Evolutionary conservation across 208 protist species (phyloP).

Genomic region (Crithidia acanthocephali): DNA sequence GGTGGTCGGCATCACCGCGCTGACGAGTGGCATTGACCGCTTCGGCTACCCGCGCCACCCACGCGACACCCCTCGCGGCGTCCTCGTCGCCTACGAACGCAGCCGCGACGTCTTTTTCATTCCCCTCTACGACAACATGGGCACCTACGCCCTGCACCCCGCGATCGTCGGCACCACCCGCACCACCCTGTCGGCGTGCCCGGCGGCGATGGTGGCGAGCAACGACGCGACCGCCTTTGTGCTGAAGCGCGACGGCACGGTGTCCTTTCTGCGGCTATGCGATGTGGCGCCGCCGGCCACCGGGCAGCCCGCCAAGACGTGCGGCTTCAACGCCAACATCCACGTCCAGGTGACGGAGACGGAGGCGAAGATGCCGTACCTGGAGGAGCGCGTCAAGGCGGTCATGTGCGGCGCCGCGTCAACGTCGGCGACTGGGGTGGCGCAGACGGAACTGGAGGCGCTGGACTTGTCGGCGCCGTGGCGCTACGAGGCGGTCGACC

Average conservation of each 20-base stretch:
- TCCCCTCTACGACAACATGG: conserved; percentile 48
- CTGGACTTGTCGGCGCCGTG: conserved; percentile 82
- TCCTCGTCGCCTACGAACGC: conserved; percentile 72
- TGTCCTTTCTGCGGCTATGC: conserved; percentile 48
- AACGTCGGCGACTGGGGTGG: neutral
- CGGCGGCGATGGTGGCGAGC: conserved; percentile 49
- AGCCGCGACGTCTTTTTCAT: conserved; percentile 57
- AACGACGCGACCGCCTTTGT: conserved; percentile 55
- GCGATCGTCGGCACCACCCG: conserved; percentile 25
- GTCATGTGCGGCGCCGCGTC: conserved; percentile 37
- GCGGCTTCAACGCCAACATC: conserved; percentile 47
- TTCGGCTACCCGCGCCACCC: conserved; percentile 41
- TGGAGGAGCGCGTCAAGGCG: conserved; percentile 42
- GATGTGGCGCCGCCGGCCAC: conserved; percentile 18
- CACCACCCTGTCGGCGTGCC: conserved; percentile 37
- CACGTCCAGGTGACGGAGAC: conserved; percentile 25
- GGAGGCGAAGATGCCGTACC: conserved; percentile 34
- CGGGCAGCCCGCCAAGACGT: conserved; percentile 28
- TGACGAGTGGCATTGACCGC: conserved; percentile 35
- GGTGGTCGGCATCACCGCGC: conserved; percentile 58
- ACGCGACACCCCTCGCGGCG: conserved; percentile 53
- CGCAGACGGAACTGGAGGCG: conserved; percentile 31
- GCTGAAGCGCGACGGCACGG: conserved; percentile 53
- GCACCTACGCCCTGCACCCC: conserved; percentile 41
- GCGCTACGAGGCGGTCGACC: conserved; percentile 69